These are phyloP conservation scores for Kalanchoe fedtschenkoi DNA, from an alignment of 164 flowering plant species.

Conservation along the genomic window DNA sequence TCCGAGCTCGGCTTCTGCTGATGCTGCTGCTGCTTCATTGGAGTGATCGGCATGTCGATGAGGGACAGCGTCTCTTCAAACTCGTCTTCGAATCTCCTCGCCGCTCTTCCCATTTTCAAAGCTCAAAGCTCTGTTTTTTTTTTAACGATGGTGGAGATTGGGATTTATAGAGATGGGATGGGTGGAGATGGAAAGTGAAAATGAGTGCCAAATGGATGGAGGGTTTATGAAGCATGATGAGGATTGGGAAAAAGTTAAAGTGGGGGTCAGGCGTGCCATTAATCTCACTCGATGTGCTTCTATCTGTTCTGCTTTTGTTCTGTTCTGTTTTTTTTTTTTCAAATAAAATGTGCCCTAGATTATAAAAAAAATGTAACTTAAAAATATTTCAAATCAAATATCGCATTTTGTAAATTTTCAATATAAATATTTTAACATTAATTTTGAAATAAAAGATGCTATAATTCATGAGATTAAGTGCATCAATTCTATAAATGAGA, in stretches of 20 bases:
- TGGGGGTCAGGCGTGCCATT: slow-evolving; percentile 2
- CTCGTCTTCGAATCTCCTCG: background rate
- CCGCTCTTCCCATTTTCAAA: background rate
- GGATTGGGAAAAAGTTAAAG: slow-evolving; percentile 1
- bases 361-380: no score
- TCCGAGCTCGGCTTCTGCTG: background rate
- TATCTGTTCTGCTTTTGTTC: background rate
- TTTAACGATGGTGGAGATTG: background rate
- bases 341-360: background rate
- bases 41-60: background rate
- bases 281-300: background rate
- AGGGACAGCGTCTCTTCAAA: background rate
- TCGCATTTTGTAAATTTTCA: no score
- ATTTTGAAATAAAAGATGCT: no score
- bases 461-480: no score
- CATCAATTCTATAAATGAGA: no score
- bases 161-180: background rate
- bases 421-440: no score
- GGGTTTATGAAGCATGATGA: no score
- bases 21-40: no score
- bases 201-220: background rate
- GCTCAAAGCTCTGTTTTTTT: no score
- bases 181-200: background rate
- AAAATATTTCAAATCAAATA: no score
- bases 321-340: background rate